A percentile compares a stretch with the other conserved stretches of the same genome.
These are phyloP conservation scores for Medicago truncatula DNA, from an alignment of 306 rosid genomes.

Conservation along the genomic window MtrunA17r5.0-ANR NC_053048.1:5509001-5509500, in stretches of 20 bases:
- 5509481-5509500: slow-evolving; percentile 31
- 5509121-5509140: too few species aligned
- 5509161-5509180: too few species aligned
- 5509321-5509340: too few species aligned
- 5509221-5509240: slow-evolving; percentile 25
- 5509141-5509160: too few species aligned
- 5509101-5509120: background rate
- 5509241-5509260: background rate
- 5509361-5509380: too few species aligned
- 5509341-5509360: too few species aligned
- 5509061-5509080: slow-evolving; percentile 18
- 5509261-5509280: background rate
- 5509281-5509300: background rate
- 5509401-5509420: too few species aligned
- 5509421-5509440: too few species aligned
- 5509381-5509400: too few species aligned
- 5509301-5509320: slow-evolving; percentile 4
- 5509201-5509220: background rate
- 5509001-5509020: background rate
- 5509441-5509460: too few species aligned
- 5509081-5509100: slow-evolving; percentile 7
- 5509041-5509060: slow-evolving; percentile 18
- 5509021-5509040: background rate
- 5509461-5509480: slow-evolving; percentile 5
- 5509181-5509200: too few species aligned